Conservation (phyloP, 78 protist genomes). For the Capsaspora owczarzaki region DNA sequence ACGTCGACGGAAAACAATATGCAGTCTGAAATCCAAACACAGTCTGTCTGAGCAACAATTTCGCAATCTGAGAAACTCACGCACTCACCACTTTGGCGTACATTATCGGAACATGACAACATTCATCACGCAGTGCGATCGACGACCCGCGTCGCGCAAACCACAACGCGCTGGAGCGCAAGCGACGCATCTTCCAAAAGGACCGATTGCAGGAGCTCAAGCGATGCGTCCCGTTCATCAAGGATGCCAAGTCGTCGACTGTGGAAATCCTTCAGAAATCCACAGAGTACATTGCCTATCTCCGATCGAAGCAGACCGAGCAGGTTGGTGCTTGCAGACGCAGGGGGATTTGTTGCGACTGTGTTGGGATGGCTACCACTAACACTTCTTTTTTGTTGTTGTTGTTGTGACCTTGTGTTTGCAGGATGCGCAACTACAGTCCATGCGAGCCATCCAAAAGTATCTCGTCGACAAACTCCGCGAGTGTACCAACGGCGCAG, state of each 20-base stretch:
- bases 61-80: too few relatives aligned
- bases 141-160: slow-evolving; percentile 18
- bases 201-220: slow-evolving; percentile 14
- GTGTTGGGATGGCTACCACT: too few relatives aligned
- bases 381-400: too few relatives aligned
- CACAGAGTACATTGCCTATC: slow-evolving; percentile 10
- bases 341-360: too few relatives aligned
- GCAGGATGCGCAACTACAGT: not conserved
- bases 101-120: too few relatives aligned
- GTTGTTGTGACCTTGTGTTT: too few relatives aligned
- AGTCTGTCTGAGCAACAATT: too few relatives aligned
- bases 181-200: slow-evolving; percentile 24
- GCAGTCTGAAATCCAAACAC: too few relatives aligned
- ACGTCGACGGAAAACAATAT: too few relatives aligned
- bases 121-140: too few relatives aligned
- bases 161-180: slow-evolving; percentile 32
- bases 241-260: slow-evolving; percentile 13
- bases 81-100: too few relatives aligned
- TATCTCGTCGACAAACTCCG: not conserved
- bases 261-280: slow-evolving; percentile 9
- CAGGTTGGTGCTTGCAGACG: not conserved
- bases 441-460: not conserved
- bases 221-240: not conserved
- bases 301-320: not conserved
- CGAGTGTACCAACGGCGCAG: not conserved